Evolutionary conservation across 768 basidiomycete genomes (phyloP), one percentile per base, ranked within the genome.

Genomic region (Mycena vulgaris): DNA sequence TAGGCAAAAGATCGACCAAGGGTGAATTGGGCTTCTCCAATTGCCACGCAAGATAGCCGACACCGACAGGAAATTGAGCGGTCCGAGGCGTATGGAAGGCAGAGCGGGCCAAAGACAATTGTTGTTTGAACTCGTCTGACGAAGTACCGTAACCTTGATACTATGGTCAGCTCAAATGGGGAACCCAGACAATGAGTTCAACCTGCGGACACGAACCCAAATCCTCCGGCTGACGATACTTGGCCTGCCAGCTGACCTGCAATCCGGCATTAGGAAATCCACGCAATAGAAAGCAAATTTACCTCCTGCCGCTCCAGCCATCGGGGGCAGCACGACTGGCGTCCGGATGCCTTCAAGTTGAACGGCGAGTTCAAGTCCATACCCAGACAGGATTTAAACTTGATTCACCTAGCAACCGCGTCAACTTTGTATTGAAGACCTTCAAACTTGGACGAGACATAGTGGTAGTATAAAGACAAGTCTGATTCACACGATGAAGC

Each of bases 181-280:
- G 33, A 35, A 57, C 48, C 33, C 56, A 63, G 27, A 23, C 21
- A 27, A 42, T 45, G 59, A 37, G n/a, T 49, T 48, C 21, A 72
- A 90, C 93, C 90, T 79, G 88, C 85, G n/a, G 88, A 84, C 0
- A 94, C 72, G 77, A 95, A 94, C 2, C 93, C 94, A 64, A 95
- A 91, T 19, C 91, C 94, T 25, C 95, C 95, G 10, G 83, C 93
- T 3, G 85, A 83, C 23, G 88, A 85, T 35, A 93, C 91, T 63
- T 88, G 83, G 6, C 90, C 89, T 28, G 90, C 90, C 25, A 92
- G 77, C 23, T 78, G 78, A 53, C 87, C 87, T 88, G 59, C 17
- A 39, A 3, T 52, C 19, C 42, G 21, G 33, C 17, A 53, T 52
- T 37, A 49, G 21, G 68, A 53, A 35, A 9, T 8, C 33, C 17